These are phyloP conservation scores for Dujonia santamariae DNA, from an alignment of 1,139 yeast species.

Conservation along the genomic window DNA sequence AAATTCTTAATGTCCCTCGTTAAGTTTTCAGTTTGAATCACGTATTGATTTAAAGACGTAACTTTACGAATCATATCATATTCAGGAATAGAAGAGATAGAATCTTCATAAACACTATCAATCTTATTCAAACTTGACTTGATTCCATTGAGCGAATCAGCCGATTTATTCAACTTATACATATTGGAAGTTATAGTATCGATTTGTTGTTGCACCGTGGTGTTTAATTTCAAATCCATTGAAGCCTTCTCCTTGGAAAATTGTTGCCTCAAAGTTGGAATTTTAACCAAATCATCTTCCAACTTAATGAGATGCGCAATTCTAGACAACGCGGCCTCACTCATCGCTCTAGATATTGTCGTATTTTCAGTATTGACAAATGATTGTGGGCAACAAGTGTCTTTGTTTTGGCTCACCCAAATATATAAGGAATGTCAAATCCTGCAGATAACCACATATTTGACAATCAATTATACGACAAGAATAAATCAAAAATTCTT, in stretches of 20 bases:
- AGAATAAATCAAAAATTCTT: too few species aligned
- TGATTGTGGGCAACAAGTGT: background rate
- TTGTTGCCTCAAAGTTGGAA: conserved; percentile 53
- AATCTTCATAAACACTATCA: conserved; percentile 52
- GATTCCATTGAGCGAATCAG: conserved; percentile 42
- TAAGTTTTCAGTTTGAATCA: conserved; percentile 65
- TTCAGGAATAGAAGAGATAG: conserved; percentile 50
- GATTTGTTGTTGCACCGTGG: conserved; percentile 61
- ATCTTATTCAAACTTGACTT: conserved; percentile 59
- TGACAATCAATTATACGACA: too few species aligned
- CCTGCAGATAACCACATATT: too few species aligned
- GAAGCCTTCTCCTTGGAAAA: conserved; percentile 67
- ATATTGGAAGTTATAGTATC: conserved; percentile 46
- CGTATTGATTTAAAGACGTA: conserved; percentile 67
- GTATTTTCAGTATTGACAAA: background rate
- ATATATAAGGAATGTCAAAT: too few species aligned
- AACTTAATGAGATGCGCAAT: conserved; percentile 44
- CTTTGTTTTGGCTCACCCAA: background rate
- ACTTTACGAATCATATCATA: conserved; percentile 59
- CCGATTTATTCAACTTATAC: conserved; percentile 33
- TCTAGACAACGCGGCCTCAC: conserved; percentile 42
- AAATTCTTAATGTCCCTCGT: conserved; percentile 62
- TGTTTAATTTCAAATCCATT: conserved; percentile 66
- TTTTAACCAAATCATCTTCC: conserved; percentile 60
- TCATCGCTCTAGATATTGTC: too few species aligned